Conservation (phyloP, 2,329 filamentous ascomycete species). For the Ophiostoma populinum region DNA sequence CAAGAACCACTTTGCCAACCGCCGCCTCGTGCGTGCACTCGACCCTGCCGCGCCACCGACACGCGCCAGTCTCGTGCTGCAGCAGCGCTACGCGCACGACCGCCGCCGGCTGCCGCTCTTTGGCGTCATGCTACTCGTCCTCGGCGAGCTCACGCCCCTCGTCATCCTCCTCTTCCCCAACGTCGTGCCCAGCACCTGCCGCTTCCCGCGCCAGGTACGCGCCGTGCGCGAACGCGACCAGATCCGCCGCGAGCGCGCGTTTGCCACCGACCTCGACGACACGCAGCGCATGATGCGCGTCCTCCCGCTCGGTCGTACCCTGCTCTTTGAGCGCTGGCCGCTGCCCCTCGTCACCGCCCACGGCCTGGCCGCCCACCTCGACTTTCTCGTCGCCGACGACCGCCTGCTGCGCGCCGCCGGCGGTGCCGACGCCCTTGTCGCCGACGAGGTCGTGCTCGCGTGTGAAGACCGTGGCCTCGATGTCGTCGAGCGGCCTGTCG, state of each 20-base stretch:
- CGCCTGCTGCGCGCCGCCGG: constrained; percentile 45
- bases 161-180: constrained; percentile 53
- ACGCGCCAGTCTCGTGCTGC: constrained; percentile 54
- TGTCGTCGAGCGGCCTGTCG: constrained; percentile 33
- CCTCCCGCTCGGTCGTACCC: too few species aligned
- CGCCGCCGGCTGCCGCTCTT: constrained; percentile 65
- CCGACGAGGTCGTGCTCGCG: constrained; percentile 50
- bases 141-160: constrained; percentile 75
- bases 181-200: constrained; percentile 64
- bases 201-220: constrained; percentile 59
- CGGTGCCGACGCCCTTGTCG: constrained; percentile 38
- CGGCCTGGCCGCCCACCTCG: constrained; percentile 33
- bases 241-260: constrained; percentile 30
- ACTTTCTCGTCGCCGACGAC: constrained; percentile 57
- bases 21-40: constrained; percentile 7
- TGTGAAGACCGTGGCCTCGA: constrained; percentile 52
- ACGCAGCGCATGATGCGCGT: background rate
- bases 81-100: constrained; percentile 53
- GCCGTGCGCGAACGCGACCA: constrained; percentile 37
- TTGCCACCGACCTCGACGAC: constrained; percentile 15
- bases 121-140: constrained; percentile 53
- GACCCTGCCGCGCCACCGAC: constrained; percentile 19
- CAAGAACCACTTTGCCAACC: constrained; percentile 54
- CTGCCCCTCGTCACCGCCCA: too few species aligned
- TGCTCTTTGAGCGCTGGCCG: too few species aligned